Conservation (phyloP, 139 green algal species). For the Trebouxia sp. region DNA sequence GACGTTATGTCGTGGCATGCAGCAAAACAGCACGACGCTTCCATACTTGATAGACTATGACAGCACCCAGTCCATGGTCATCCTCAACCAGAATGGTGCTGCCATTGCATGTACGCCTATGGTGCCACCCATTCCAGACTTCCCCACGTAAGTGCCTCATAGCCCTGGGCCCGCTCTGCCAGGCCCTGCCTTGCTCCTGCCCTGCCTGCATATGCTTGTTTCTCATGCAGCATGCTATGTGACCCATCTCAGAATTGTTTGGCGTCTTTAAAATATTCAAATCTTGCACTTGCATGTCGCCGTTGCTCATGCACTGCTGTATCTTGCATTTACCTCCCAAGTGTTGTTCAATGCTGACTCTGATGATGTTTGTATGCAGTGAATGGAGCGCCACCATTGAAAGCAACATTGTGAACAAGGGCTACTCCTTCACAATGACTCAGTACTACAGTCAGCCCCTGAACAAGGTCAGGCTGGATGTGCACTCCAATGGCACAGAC, state of each 20-base stretch:
- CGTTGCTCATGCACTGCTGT: too few species aligned
- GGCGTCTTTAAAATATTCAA: neutral
- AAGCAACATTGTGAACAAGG: conserved; percentile 14
- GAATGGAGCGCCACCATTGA: conserved; percentile 23
- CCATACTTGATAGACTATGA: conserved; percentile 22
- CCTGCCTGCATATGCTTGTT: neutral
- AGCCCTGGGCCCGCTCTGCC: neutral
- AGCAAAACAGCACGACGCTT: neutral
- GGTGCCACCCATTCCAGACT: conserved; percentile 7
- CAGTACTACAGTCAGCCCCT: conserved; percentile 19
- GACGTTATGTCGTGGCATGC: too few species aligned
- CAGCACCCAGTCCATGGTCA: neutral
- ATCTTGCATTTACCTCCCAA: too few species aligned
- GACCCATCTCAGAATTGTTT: neutral
- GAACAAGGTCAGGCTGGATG: conserved; percentile 15
- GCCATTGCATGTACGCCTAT: neutral
- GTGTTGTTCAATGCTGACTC: neutral
- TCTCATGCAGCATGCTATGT: neutral
- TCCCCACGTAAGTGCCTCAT: neutral
- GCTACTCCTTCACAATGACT: neutral
- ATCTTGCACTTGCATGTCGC: neutral
- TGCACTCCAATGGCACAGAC: conserved; percentile 21
- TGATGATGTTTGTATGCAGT: neutral
- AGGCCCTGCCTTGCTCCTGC: neutral
- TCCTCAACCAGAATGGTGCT: neutral